Base-by-base conservation (phyloP, 805 yeast species). In the Ogataea trehalophila region DNA sequence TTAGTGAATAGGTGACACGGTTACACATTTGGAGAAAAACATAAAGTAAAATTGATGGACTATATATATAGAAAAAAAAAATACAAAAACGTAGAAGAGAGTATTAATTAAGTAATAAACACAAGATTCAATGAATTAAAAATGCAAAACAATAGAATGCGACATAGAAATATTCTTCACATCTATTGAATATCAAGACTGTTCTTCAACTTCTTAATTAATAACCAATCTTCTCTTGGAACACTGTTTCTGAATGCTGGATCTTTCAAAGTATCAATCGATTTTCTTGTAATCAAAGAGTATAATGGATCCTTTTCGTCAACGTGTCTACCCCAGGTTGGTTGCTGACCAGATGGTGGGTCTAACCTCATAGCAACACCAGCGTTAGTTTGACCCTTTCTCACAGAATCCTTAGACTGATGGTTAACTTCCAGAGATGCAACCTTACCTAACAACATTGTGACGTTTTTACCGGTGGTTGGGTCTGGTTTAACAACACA, bases 331-430 rank as follows among this genome's bases (percentile, higher is more conserved):
- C 99, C 99, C 98, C 98, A 94, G 14, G 88, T 83, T 46, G 99
- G 98, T 72, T 90, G 96, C 55, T 87, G 92, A 49, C 86, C 76
- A 39, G 96, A 86, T 55, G 96, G 91, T 60, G 88, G 85, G 48
- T 94, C 99, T 62, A 94, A 77, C 75, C 99, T 83, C 86, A 94
- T 87, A 53, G 99, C 99, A 54, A 92, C 98, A 80, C 99, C 99
- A 26, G 96, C 97, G 58, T 86, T 80, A 13, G 98, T 88, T 70
- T 87, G 96, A 41, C 97, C 97, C 77, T 88, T 94, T 73, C 89
- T 87, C 41, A 91, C 96, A 31, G 73, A 68, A 47, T 80, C 87
- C 29, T 74, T 76, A 34, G 96, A 72, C 69, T 87, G 87, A 74
- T 94, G 99, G 71, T 92, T 95, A 44, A 94, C 96, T 73, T 94